Percentiles rank a stretch among this genome's conserved stretches.
phyloP scores from a whole-genome alignment of 2,329 filamentous ascomycete genomes.

The Alternaria conjuncta region DNA sequence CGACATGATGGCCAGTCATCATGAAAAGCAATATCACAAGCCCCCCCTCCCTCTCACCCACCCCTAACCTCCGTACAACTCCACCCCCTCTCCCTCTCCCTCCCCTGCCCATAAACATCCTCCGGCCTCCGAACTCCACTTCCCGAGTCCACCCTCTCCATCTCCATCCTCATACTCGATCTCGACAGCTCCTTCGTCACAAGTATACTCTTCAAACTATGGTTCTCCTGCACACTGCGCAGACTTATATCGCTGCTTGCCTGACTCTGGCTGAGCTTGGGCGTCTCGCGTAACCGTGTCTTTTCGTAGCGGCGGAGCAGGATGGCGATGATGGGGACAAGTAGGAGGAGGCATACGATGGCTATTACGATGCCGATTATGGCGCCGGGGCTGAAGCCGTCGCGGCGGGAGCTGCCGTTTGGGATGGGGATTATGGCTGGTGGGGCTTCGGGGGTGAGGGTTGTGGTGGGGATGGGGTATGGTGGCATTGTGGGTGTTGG shows the following conservation, averaged over 20 bases:
- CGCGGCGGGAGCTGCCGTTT: not conserved
- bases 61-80: constrained; percentile 24
- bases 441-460: constrained; percentile 18
- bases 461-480: not conserved
- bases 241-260: constrained; percentile 10
- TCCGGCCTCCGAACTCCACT: constrained; percentile 13
- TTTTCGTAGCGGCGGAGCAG: constrained; percentile 27
- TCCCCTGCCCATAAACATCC: constrained; percentile 13
- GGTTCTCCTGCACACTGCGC: constrained; percentile 20
- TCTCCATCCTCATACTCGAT: constrained; percentile 24
- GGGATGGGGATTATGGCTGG: constrained; percentile 3
- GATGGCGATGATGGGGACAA: constrained; percentile 27
- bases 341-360: constrained; percentile 23
- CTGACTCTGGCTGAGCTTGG: constrained; percentile 6
- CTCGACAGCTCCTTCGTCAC: constrained; percentile 32
- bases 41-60: constrained; percentile 13
- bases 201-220: constrained; percentile 28
- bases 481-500: constrained; percentile 6
- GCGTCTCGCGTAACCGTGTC: constrained; percentile 25
- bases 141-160: constrained; percentile 16
- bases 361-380: constrained; percentile 34
- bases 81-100: constrained; percentile 21
- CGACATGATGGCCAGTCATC: not conserved
- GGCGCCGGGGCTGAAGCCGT: constrained; percentile 26
- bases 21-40: not conserved